Evolutionary conservation across 1,284 basidiomycete species (phyloP).

Genomic region (Cystobasidium slooffiae): DNA sequence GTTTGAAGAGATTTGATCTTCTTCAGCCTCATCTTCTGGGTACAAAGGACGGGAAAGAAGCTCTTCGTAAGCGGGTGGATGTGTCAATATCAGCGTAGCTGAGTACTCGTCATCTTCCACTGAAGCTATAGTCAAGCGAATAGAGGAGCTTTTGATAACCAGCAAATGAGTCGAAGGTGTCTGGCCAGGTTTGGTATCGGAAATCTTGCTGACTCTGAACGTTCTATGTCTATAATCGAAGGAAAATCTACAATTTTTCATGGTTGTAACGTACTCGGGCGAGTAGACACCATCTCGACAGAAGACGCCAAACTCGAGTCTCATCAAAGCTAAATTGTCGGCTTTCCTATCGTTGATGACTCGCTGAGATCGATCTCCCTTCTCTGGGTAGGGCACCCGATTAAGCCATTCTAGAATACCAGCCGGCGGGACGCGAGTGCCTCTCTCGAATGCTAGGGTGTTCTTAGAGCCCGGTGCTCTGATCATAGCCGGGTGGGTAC

Average conservation of each 20-base stretch:
- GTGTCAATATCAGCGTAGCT: constrained; percentile 20
- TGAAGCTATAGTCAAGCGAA: constrained; percentile 18
- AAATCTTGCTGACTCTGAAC: constrained; percentile 13
- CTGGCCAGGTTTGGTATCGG: background rate
- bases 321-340: constrained; percentile 14
- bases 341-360: constrained; percentile 39
- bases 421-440: constrained; percentile 21
- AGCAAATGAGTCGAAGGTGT: constrained; percentile 29
- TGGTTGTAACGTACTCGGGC: constrained; percentile 27
- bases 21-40: constrained; percentile 3
- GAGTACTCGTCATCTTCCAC: constrained; percentile 29
- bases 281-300: constrained; percentile 40
- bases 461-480: constrained; percentile 2
- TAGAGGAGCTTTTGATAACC: constrained; percentile 25
- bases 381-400: constrained; percentile 35
- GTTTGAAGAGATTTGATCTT: background rate
- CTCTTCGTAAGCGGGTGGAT: constrained; percentile 39
- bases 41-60: constrained; percentile 7
- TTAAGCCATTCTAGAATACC: constrained; percentile 40
- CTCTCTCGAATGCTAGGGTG: constrained; percentile 23
- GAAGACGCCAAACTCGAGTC: constrained; percentile 40
- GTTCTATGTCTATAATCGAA: constrained; percentile 30
- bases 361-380: constrained; percentile 29
- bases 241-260: constrained; percentile 26
- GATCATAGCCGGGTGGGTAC: constrained; percentile 1